Conservation (phyloP, 1,284 basidiomycete species). For the Moniliophthora roreri region DNA sequence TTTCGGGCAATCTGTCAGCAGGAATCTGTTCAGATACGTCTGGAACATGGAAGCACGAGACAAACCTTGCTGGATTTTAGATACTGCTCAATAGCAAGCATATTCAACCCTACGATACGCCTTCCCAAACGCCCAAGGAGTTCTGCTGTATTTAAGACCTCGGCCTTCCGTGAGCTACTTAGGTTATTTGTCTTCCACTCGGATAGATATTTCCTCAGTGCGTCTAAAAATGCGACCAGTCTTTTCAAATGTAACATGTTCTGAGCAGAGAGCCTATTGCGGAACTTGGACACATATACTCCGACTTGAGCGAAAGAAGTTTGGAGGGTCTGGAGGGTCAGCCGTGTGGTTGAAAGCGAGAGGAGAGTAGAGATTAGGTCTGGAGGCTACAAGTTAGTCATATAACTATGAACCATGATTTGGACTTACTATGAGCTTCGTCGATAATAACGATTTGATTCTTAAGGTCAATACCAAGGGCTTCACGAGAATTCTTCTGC, state of each 20-base stretch:
- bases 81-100: slow-evolving; percentile 84
- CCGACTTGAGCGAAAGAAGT: slow-evolving; percentile 78
- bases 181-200: slow-evolving; percentile 38
- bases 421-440: slow-evolving; percentile 88
- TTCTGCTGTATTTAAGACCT: slow-evolving; percentile 66
- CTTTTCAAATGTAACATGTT: slow-evolving; percentile 85
- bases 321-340: slow-evolving; percentile 60
- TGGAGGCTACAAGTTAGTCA: slow-evolving; percentile 26
- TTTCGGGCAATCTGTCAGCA: slow-evolving; percentile 70
- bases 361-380: slow-evolving; percentile 89
- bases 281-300: slow-evolving; percentile 80
- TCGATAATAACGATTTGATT: slow-evolving; percentile 91
- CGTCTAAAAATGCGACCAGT: slow-evolving; percentile 70
- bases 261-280: slow-evolving; percentile 66
- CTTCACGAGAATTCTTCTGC: slow-evolving; percentile 82
- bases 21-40: slow-evolving; percentile 2
- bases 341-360: slow-evolving; percentile 76
- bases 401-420: not conserved
- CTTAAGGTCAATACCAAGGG: slow-evolving; percentile 81
- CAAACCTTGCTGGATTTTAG: slow-evolving; percentile 81
- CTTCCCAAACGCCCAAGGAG: slow-evolving; percentile 69
- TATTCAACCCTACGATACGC: slow-evolving; percentile 73
- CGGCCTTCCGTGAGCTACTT: slow-evolving; percentile 33
- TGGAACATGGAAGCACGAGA: slow-evolving; percentile 14
- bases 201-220: slow-evolving; percentile 58